These are phyloP conservation scores for Fagopyrum tataricum DNA, from an alignment of 148 eudicot genomes.

Conservation along the genomic window DNA sequence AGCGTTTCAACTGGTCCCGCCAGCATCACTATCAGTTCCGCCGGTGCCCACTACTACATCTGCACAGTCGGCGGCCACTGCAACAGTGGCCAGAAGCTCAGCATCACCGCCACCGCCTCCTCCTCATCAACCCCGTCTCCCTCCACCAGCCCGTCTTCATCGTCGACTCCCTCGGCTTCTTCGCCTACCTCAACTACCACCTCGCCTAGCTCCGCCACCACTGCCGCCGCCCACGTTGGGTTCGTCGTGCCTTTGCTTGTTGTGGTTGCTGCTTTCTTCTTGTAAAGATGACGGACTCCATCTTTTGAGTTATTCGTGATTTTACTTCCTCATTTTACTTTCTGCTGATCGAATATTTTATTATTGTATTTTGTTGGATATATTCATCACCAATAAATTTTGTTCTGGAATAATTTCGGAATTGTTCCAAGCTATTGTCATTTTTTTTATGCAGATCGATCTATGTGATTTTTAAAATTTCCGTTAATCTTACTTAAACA, in stretches of 20 bases:
- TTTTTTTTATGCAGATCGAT: too few species aligned
- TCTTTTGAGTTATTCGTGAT: background rate
- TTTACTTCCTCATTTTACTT: background rate
- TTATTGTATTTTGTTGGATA: background rate
- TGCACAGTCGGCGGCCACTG: background rate
- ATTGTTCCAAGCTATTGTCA: too few species aligned
- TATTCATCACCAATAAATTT: background rate
- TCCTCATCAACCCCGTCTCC: background rate
- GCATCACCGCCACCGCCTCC: background rate
- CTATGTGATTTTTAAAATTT: too few species aligned
- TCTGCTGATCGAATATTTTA: background rate
- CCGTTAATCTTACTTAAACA: too few species aligned
- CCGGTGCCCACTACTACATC: constrained; percentile 12
- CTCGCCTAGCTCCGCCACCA: background rate
- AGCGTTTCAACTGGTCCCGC: background rate
- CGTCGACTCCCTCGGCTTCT: background rate
- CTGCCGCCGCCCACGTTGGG: background rate
- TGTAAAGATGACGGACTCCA: background rate
- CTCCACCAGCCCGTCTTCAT: constrained; percentile 1
- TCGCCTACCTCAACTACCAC: background rate
- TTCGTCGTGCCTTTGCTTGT: background rate
- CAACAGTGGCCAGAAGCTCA: constrained; percentile 1
- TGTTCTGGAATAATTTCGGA: background rate
- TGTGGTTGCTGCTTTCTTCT: background rate
- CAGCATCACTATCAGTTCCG: background rate